Conservation (phyloP, 2,329 filamentous ascomycete species). For the Colletotrichum karsti region DNA sequence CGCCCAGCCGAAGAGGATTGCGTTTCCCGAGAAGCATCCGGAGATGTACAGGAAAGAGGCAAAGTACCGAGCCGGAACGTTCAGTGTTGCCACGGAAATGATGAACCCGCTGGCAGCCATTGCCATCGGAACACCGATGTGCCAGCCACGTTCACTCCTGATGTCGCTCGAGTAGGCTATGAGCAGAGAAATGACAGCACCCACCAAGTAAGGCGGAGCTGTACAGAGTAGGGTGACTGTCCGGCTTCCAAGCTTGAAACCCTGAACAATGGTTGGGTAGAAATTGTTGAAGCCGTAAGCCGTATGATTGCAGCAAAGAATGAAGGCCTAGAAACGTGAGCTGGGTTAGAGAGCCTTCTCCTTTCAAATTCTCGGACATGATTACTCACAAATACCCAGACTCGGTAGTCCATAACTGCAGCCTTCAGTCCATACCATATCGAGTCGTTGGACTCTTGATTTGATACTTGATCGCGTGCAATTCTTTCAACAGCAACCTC, state of each 20-base stretch:
- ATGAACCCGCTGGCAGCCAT: constrained; percentile 66
- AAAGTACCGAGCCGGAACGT: constrained; percentile 59
- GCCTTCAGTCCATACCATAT: constrained; percentile 29
- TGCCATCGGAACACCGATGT: constrained; percentile 23
- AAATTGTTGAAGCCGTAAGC: constrained; percentile 35
- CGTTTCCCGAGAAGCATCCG: constrained; percentile 34
- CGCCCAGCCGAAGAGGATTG: constrained; percentile 43
- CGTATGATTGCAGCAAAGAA: constrained; percentile 31
- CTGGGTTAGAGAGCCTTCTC: background rate
- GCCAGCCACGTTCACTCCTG: constrained; percentile 29
- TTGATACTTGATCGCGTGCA: constrained; percentile 30
- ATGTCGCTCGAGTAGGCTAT: constrained; percentile 29
- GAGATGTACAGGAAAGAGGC: constrained; percentile 39
- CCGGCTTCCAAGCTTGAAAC: constrained; percentile 26
- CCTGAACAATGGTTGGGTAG: constrained; percentile 42
- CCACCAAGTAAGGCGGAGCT: constrained; percentile 34
- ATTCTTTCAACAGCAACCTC: constrained; percentile 21
- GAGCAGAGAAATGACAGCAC: constrained; percentile 20
- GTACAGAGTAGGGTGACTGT: constrained; percentile 41
- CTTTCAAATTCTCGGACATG: background rate
- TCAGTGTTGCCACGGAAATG: constrained; percentile 64
- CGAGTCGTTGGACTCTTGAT: constrained; percentile 10
- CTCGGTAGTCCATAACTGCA: constrained; percentile 32
- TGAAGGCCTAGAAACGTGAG: background rate
- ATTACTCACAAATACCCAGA: constrained; percentile 32